Conservation (phyloP, 164 flowering plant genomes). For the Stephania yunnanensis region DNA sequence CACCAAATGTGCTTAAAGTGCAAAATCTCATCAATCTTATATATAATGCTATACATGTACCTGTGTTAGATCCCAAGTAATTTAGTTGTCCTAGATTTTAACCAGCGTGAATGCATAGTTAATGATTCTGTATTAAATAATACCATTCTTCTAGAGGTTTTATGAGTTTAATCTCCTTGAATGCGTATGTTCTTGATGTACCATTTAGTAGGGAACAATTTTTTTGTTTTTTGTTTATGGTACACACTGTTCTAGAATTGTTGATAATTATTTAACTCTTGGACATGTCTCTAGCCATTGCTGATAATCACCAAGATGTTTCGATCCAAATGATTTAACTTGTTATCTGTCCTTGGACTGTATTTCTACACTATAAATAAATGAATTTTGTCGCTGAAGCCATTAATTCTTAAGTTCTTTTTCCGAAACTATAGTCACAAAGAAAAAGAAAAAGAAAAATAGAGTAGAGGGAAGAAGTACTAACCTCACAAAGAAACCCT, state of each 20-base stretch:
- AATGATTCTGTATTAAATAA: neutral
- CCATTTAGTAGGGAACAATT: neutral
- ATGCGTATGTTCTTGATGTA: neutral
- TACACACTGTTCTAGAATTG: neutral
- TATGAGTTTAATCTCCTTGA: neutral
- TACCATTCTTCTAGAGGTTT: neutral
- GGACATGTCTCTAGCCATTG: neutral
- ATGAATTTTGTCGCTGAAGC: no score
- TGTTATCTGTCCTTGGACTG: no score
- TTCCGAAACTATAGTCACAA: no score
- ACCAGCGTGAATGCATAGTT: neutral
- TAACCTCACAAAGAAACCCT: no score
- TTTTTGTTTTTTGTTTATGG: neutral
- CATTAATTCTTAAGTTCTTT: no score
- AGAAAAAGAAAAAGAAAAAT: no score
- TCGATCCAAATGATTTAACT: neutral
- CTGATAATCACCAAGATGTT: neutral
- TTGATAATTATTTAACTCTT: neutral
- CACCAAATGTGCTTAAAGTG: no score
- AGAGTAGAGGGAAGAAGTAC: no score
- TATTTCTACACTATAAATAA: no score
- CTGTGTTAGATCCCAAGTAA: slow-evolving; percentile 84
- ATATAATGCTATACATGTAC: no score
- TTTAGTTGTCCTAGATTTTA: neutral
- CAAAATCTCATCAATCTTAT: no score